phyloP scores from a whole-genome alignment of 2,329 filamentous ascomycete species.

The Phialophora macrospora region DNA sequence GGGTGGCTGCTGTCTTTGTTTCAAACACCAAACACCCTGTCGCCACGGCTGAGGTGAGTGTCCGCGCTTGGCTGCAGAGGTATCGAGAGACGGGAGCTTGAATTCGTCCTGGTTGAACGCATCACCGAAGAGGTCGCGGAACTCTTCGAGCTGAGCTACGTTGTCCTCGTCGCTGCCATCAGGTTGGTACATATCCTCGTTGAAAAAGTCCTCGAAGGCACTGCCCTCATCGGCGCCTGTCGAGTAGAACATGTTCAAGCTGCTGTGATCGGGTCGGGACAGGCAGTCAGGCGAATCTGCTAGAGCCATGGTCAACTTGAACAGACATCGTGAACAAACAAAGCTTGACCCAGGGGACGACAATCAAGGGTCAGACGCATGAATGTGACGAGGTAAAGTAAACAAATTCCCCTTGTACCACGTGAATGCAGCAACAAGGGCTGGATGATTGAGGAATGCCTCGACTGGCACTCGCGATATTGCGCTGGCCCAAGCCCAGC shows the following conservation, averaged over 20 bases:
- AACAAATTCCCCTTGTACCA: conserved; percentile 27
- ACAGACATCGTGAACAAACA: not conserved
- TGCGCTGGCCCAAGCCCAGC: conserved; percentile 21
- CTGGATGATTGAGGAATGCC: conserved; percentile 26
- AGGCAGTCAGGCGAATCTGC: conserved; percentile 40
- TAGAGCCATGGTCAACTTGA: conserved; percentile 38
- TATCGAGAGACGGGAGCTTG: conserved; percentile 56
- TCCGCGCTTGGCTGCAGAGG: conserved; percentile 49
- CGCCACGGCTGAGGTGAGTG: conserved; percentile 58
- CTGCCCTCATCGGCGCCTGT: conserved; percentile 60
- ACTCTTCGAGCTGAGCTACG: conserved; percentile 53
- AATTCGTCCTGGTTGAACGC: conserved; percentile 59
- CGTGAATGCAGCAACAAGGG: conserved; percentile 20
- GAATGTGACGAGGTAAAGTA: conserved; percentile 22
- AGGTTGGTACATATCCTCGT: conserved; percentile 59
- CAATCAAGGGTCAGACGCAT: conserved; percentile 26
- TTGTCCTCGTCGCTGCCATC: conserved; percentile 56
- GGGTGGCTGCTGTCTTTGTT: conserved; percentile 54
- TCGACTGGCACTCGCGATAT: conserved; percentile 22
- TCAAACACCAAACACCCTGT: conserved; percentile 57
- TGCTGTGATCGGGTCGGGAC: conserved; percentile 58
- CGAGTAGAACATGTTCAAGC: conserved; percentile 56
- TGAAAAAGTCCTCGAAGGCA: conserved; percentile 68
- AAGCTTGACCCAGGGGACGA: conserved; percentile 13
- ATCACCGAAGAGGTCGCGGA: conserved; percentile 59